Evolutionary conservation across 768 basidiomycete genomes (phyloP).

Genomic region (Phylloporus arenicola): DNA sequence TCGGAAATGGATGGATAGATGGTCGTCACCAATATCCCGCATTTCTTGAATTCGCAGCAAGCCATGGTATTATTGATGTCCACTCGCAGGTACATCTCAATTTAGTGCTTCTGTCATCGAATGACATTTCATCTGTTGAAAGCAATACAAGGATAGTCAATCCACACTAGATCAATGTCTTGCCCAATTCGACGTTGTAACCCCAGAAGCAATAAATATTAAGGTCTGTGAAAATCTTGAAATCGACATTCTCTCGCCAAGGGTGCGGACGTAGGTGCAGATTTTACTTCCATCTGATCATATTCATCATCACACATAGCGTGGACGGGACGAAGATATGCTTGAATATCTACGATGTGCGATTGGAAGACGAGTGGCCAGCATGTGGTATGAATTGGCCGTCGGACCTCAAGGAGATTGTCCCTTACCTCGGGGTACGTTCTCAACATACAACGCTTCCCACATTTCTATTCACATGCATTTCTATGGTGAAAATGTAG

Average conservation of each 20-base stretch:
- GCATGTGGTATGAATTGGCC: constrained; percentile 99
- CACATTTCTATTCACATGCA: neutral
- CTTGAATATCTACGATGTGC: constrained; percentile 92
- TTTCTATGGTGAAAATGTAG: constrained; percentile 36
- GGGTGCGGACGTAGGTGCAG: constrained; percentile 18
- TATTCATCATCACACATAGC: constrained; percentile 33
- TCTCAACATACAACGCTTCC: neutral
- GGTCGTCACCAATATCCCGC: constrained; percentile 81
- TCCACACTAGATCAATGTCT: constrained; percentile 57
- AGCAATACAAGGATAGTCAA: constrained; percentile 63
- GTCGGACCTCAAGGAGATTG: constrained; percentile 71
- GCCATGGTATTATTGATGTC: constrained; percentile 70
- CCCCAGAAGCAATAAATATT: constrained; percentile 52
- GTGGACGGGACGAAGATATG: constrained; percentile 69
- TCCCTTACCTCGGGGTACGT: constrained; percentile 75
- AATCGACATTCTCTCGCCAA: constrained; percentile 33
- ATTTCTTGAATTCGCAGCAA: constrained; percentile 80
- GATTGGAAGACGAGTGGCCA: constrained; percentile 78
- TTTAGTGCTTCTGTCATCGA: neutral
- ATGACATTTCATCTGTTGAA: constrained; percentile 4
- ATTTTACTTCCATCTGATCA: neutral
- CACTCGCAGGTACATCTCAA: constrained; percentile 52
- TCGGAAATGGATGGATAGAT: constrained; percentile 99
- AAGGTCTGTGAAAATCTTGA: constrained; percentile 58
- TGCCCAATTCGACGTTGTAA: constrained; percentile 32